phyloP scores from a whole-genome alignment of 1,284 basidiomycete species.

The Anthracocystis setariae region DNA sequence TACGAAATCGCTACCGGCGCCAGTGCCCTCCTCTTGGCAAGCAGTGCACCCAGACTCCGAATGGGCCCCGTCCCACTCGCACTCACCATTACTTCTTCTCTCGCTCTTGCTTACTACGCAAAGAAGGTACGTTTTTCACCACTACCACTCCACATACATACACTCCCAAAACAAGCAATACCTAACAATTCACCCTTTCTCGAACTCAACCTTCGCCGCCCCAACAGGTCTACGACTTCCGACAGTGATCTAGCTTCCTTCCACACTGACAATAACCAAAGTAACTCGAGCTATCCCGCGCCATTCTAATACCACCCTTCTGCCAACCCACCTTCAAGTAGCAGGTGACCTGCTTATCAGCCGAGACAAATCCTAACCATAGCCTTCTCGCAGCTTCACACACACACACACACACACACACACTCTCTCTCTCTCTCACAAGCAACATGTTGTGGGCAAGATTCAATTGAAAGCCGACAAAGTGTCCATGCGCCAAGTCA shows the following conservation, averaged over 20 bases:
- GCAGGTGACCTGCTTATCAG: no score
- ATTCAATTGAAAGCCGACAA: neutral
- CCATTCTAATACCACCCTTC: neutral
- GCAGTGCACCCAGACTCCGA: conserved; percentile 77
- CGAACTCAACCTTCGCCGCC: neutral
- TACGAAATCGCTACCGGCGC: conserved; percentile 77
- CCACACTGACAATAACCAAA: no score
- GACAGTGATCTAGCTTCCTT: conserved; percentile 17
- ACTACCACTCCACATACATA: no score
- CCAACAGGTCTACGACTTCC: conserved; percentile 52
- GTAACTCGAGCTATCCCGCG: neutral
- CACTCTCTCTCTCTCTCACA: no score
- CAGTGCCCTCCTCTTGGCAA: conserved; percentile 79
- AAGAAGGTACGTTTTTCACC: conserved; percentile 65
- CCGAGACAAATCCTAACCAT: neutral
- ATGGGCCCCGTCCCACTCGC: conserved; percentile 82
- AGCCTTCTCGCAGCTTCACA: neutral
- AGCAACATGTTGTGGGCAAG: no score
- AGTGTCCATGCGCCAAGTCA: neutral
- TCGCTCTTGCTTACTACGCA: conserved; percentile 78
- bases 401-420: no score
- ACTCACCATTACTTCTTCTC: conserved; percentile 75
- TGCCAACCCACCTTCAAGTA: neutral
- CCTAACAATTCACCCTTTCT: neutral
- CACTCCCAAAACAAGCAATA: no score